A percentile compares a stretch with the other conserved stretches of the same genome.
phyloP scores from a whole-genome alignment of 306 rosid genomes.

The Luffa aegyptiaca region DNA sequence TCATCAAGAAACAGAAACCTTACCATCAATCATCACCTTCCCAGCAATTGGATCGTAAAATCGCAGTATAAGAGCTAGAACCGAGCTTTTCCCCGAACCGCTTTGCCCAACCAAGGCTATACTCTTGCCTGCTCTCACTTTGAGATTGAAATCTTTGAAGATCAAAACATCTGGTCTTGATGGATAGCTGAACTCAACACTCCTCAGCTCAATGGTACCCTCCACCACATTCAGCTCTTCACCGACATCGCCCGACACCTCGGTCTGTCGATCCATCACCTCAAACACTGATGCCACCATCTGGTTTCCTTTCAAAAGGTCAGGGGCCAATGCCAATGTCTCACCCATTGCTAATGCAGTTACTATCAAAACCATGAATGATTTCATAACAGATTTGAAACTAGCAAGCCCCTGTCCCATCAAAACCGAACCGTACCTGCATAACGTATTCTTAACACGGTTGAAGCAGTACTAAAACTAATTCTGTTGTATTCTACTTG shows the following conservation, averaged over 20 bases:
- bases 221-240: constrained; percentile 65
- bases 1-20: constrained; percentile 5
- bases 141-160: constrained; percentile 72
- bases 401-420: constrained; percentile 79
- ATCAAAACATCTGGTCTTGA: constrained; percentile 78
- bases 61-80: constrained; percentile 71
- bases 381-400: constrained; percentile 89
- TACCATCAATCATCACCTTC: constrained; percentile 84
- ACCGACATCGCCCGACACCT: constrained; percentile 42
- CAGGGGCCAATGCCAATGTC: constrained; percentile 82
- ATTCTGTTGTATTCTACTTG: neutral
- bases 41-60: constrained; percentile 80
- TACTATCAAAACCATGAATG: constrained; percentile 83
- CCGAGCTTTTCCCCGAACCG: constrained; percentile 99
- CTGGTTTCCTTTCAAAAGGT: constrained; percentile 86
- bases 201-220: constrained; percentile 75
- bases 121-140: constrained; percentile 63
- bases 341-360: constrained; percentile 95
- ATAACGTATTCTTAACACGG: neutral
- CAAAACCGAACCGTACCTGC: constrained; percentile 92
- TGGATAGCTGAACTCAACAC: constrained; percentile 72
- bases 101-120: constrained; percentile 91
- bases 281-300: constrained; percentile 93
- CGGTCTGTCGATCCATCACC: constrained; percentile 62
- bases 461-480: neutral